Evolutionary conservation across 2,329 filamentous ascomycete genomes (phyloP).

Genomic region (Aspergillus udagawae): DNA sequence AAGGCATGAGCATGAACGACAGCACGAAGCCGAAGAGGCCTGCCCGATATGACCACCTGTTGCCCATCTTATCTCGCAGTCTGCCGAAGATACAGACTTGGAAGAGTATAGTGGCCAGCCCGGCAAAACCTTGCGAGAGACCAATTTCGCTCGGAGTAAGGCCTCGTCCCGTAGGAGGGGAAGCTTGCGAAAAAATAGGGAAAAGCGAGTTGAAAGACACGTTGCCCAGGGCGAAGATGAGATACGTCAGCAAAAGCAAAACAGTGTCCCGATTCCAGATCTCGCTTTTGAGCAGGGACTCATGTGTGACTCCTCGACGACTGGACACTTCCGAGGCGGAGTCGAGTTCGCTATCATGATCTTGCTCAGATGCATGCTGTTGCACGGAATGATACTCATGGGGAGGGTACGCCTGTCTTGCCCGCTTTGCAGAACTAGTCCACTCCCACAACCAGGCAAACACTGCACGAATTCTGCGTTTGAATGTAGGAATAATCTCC

Average conservation of each 20-base stretch:
- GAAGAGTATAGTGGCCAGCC: conserved; percentile 80
- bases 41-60: conserved; percentile 75
- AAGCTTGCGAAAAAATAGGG: conserved; percentile 80
- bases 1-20: conserved; percentile 84
- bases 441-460: conserved; percentile 71
- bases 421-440: conserved; percentile 51
- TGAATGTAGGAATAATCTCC: conserved; percentile 57
- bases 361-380: conserved; percentile 21
- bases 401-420: conserved; percentile 53
- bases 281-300: conserved; percentile 52
- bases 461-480: conserved; percentile 54
- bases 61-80: conserved; percentile 74
- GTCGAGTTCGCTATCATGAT: conserved; percentile 42
- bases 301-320: conserved; percentile 39
- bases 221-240: conserved; percentile 91
- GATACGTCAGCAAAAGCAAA: conserved; percentile 75
- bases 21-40: conserved; percentile 76
- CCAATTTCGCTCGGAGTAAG: conserved; percentile 79
- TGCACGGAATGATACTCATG: conserved; percentile 27
- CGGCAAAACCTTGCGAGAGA: conserved; percentile 77
- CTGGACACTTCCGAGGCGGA: conserved; percentile 40
- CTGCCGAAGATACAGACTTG: conserved; percentile 81
- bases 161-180: conserved; percentile 70
- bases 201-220: conserved; percentile 94
- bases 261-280: conserved; percentile 78